Evolutionary conservation across 2,329 filamentous ascomycete genomes (phyloP).

Genomic region (Scedosporium aurantiacum): DNA sequence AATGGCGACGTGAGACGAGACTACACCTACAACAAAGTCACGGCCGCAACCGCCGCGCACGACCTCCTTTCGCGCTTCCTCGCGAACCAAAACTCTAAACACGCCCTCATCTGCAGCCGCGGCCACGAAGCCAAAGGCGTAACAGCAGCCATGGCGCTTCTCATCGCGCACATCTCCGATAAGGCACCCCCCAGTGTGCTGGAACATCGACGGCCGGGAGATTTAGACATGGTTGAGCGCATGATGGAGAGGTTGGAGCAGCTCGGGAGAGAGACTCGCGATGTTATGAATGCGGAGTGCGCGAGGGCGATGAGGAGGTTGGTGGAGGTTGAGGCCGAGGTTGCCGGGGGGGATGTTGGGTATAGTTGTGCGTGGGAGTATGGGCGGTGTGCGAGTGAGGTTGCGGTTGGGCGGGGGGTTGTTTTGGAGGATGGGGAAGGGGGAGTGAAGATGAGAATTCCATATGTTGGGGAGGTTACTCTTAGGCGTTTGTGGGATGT

Average conservation of each 20-base stretch:
- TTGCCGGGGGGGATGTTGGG: background rate
- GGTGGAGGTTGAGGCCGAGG: slow-evolving; percentile 20
- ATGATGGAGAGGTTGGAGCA: slow-evolving; percentile 22
- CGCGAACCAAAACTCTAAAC: slow-evolving; percentile 19
- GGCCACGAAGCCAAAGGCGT: slow-evolving; percentile 26
- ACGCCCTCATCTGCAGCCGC: slow-evolving; percentile 20
- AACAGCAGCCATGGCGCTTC: slow-evolving; percentile 23
- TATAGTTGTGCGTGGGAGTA: background rate
- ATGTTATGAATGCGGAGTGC: slow-evolving; percentile 19
- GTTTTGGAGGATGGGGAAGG: background rate
- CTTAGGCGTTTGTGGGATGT: slow-evolving; percentile 11
- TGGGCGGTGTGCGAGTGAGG: slow-evolving; percentile 13
- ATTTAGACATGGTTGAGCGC: slow-evolving; percentile 28
- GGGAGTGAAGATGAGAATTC: slow-evolving; percentile 10
- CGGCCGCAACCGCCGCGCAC: slow-evolving; percentile 25
- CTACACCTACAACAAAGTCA: slow-evolving; percentile 22
- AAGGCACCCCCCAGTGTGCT: slow-evolving; percentile 17
- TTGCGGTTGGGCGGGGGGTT: slow-evolving; percentile 5
- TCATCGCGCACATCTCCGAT: slow-evolving; percentile 24
- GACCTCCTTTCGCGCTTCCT: slow-evolving; percentile 27
- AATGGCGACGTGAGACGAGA: background rate
- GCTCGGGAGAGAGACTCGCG: slow-evolving; percentile 17
- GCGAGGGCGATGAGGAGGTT: slow-evolving; percentile 19
- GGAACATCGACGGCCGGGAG: slow-evolving; percentile 25
- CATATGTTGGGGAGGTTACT: slow-evolving; percentile 20